Conservation (phyloP, 1,284 basidiomycete species). For the Leccinum fuscescens region DNA sequence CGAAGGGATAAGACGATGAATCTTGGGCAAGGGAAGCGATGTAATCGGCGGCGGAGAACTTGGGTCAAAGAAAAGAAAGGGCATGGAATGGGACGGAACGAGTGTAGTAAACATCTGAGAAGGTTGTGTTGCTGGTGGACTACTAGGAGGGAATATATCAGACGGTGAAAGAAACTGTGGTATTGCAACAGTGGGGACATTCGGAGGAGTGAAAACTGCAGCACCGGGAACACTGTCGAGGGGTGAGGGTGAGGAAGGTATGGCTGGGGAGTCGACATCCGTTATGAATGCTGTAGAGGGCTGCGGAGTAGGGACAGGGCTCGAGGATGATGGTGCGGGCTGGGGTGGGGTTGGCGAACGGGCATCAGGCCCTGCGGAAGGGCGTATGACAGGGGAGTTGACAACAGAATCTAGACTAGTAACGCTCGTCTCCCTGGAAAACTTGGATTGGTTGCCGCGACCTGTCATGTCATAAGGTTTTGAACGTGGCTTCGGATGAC, state of each 20-base stretch:
- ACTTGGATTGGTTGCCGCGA: conserved; percentile 40
- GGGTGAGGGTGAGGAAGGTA: conserved; percentile 12
- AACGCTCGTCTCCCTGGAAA: conserved; percentile 51
- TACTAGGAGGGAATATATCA: conserved; percentile 21
- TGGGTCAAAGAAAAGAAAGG: conserved; percentile 63
- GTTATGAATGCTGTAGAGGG: conserved; percentile 6
- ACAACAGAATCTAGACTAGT: conserved; percentile 51
- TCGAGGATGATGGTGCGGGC: conserved; percentile 15
- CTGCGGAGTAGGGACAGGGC: conserved; percentile 11
- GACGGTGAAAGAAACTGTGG: conserved; percentile 17
- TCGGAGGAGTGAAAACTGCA: conserved; percentile 16
- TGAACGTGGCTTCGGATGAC: conserved; percentile 42
- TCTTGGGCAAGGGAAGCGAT: conserved; percentile 58
- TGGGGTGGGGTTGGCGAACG: conserved; percentile 49
- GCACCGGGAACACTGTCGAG: conserved; percentile 5
- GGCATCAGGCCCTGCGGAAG: conserved; percentile 41
- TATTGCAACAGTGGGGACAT: conserved; percentile 15
- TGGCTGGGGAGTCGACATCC: conserved; percentile 7
- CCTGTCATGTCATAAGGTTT: conserved; percentile 58
- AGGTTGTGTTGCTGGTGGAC: conserved; percentile 16
- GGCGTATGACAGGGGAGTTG: conserved; percentile 37
- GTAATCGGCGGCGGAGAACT: conserved; percentile 43
- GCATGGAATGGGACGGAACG: conserved; percentile 34
- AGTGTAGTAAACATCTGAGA: conserved; percentile 20
- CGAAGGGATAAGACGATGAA: conserved; percentile 85